These are phyloP conservation scores for Turnera subulata DNA, from an alignment of 345 rosid species.

Conservation along the genomic window DNA sequence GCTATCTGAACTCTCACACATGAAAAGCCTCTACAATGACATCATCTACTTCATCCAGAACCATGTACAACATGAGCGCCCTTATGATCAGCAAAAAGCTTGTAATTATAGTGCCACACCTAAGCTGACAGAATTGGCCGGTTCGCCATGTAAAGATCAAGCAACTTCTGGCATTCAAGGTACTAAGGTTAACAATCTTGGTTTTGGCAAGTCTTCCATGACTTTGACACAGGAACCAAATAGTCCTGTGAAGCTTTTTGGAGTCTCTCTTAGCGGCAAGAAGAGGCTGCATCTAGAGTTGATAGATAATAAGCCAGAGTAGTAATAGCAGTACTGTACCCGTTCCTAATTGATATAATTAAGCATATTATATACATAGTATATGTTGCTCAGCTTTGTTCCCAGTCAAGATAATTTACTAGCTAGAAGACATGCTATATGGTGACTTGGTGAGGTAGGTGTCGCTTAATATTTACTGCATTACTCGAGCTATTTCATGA, in stretches of 20 bases:
- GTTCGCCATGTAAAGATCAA: conserved; percentile 24
- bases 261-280: conserved; percentile 68
- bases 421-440: too few relatives aligned
- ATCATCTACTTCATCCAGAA: conserved; percentile 88
- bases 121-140: conserved; percentile 31
- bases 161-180: conserved; percentile 34
- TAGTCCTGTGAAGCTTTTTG: conserved; percentile 55
- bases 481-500: too few relatives aligned
- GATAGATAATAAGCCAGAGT: conserved; percentile 9
- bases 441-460: too few relatives aligned
- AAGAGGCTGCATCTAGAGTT: conserved; percentile 55
- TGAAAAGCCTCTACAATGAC: conserved; percentile 89
- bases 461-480: too few relatives aligned
- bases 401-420: too few relatives aligned
- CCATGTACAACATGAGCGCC: conserved; percentile 73
- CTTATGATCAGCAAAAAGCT: conserved; percentile 1
- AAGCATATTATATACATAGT: too few relatives aligned
- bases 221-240: conserved; percentile 30
- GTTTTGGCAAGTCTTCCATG: conserved; percentile 16
- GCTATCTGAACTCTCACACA: conserved; percentile 79
- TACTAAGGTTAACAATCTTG: conserved; percentile 10
- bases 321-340: too few relatives aligned
- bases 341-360: too few relatives aligned
- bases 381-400: too few relatives aligned
- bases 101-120: background rate